Base-by-base conservation (phyloP, 164 flowering plant genomes). In the Sedum album region DNA sequence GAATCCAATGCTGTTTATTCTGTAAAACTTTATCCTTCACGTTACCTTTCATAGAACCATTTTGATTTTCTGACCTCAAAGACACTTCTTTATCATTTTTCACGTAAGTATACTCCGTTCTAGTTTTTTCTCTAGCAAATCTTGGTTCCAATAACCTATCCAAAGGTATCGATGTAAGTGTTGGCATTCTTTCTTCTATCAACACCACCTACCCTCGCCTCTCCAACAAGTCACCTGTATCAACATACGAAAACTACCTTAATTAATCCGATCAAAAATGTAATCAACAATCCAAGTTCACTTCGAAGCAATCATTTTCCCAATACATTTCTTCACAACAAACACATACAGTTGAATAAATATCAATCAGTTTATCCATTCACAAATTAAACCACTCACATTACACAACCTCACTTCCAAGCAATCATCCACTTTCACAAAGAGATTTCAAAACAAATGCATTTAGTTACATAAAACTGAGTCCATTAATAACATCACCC, bases 121-220 rank as follows among this genome's bases (percentile, higher is more conserved):
- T n/a, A 23, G 60, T 9, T 7, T 51, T 51, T 21, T 8, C 6
- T 26, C 61, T 55, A 6, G 84, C 66, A 49, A 73, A 69, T 65
- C 82, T 75, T 7, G 86, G 87, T 76, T 92, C 97, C 38, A 92
- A 68, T 31, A 92, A 74, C 72, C 85, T 85, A 74, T 90, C 96
- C 28, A 92, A 70, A 39, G 93, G 80, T 31, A 88, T 71, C 0
- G 96, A 86, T 11, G 90, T 80, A 74, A 87, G 85, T 0, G 89
- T 85, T 31, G 97, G 88, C 97, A 91, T 91, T 73, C 69, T 69
- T 72, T 78, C 70, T 69, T 76, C 68, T 31, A 35, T 72, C 49
- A 70, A 76, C 71, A 68, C 69, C 31, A 25, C 60, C 60, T 26
- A 25, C 13, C n/a, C n/a, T n/a, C n/a, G 11, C 57, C 28, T 51